These are phyloP conservation scores for Rhazya stricta DNA, from an alignment of 257 asterid species.

Conservation along the genomic window DNA sequence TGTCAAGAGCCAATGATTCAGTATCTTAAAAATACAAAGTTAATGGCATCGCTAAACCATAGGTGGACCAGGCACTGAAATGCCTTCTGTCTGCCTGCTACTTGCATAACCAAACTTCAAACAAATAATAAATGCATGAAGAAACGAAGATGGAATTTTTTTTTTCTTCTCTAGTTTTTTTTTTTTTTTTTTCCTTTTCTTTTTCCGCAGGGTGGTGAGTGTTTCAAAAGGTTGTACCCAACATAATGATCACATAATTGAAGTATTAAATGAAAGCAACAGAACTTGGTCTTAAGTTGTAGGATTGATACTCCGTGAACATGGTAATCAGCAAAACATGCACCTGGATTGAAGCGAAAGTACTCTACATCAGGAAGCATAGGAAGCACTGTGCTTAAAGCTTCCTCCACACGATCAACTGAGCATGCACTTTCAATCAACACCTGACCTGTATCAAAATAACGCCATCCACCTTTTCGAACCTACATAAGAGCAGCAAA, in stretches of 20 bases:
- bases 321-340: not conserved
- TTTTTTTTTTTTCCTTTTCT: too few relatives aligned
- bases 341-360: constrained; percentile 98
- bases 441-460: constrained; percentile 94
- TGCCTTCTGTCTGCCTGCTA: not conserved
- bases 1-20: constrained; percentile 22
- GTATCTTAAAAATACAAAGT: constrained; percentile 10
- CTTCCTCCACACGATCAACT: constrained; percentile 97
- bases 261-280: not conserved
- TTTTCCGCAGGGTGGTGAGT: too few relatives aligned
- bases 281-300: too few relatives aligned
- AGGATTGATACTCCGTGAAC: not conserved
- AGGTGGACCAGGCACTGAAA: constrained; percentile 1
- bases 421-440: constrained; percentile 98
- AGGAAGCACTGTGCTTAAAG: constrained; percentile 85
- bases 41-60: not conserved
- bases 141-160: not conserved
- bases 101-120: not conserved
- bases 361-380: constrained; percentile 92
- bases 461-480: constrained; percentile 98
- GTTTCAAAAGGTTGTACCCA: not conserved
- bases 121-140: not conserved
- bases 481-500: constrained; percentile 43
- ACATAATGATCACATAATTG: not conserved
- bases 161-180: not conserved